phyloP scores from a whole-genome alignment of 768 basidiomycete species.

The Boletus sp. region DNA sequence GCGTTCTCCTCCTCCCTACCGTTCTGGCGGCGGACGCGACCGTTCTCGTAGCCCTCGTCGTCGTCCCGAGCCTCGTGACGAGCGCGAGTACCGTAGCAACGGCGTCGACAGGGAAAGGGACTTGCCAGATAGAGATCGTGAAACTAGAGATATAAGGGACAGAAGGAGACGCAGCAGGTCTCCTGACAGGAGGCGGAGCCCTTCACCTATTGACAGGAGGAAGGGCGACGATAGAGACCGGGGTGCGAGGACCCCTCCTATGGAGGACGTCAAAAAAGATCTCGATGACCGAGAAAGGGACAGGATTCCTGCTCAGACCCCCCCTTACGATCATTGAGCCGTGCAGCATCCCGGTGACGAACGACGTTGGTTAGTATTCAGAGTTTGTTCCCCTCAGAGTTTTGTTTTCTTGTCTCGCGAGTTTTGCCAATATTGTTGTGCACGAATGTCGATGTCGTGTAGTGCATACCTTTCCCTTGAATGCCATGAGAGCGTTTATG shows the following conservation, averaged over 20 bases:
- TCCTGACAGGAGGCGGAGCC: constrained; percentile 45
- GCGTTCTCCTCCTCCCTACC: constrained; percentile 43
- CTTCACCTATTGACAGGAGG: constrained; percentile 38
- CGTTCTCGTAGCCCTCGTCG: constrained; percentile 57
- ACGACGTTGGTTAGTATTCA: constrained; percentile 6
- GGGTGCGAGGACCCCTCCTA: constrained; percentile 48
- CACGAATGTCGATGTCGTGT: constrained; percentile 11
- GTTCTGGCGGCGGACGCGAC: constrained; percentile 38
- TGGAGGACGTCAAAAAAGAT: constrained; percentile 41
- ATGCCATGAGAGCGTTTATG: constrained; percentile 10
- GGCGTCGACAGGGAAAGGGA: constrained; percentile 37
- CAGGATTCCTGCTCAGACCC: constrained; percentile 46
- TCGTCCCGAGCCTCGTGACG: constrained; percentile 36
- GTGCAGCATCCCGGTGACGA: neutral
- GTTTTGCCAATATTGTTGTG: neutral
- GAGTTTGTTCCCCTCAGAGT: neutral
- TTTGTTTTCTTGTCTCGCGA: neutral
- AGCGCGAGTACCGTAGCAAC: constrained; percentile 38
- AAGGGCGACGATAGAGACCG: constrained; percentile 48
- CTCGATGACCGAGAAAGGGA: constrained; percentile 50
- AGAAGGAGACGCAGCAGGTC: constrained; percentile 49
- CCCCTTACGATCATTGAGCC: constrained; percentile 54
- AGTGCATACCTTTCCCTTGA: constrained; percentile 19
- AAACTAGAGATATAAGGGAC: constrained; percentile 41
- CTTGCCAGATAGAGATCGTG: constrained; percentile 29